phyloP scores from a whole-genome alignment of 805 yeast genomes.

The Lachancea nothofagi region DNA sequence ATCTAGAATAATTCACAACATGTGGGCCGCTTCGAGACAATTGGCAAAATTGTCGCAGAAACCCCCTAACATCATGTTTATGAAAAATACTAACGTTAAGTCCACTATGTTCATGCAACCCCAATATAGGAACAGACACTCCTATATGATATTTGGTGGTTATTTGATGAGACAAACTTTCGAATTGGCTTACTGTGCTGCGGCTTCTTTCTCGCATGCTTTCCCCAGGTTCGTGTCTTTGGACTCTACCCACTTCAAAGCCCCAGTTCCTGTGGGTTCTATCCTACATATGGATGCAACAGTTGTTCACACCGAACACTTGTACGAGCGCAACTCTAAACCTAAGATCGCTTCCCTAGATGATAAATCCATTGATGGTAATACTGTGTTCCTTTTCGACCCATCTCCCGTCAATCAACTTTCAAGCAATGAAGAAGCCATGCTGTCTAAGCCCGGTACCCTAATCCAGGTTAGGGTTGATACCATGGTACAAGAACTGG shows the following conservation, averaged over 20 bases:
- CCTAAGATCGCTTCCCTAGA: conserved; percentile 26
- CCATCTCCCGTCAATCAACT: conserved; percentile 55
- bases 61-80: conserved; percentile 52
- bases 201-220: conserved; percentile 81
- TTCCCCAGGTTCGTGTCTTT: conserved; percentile 85
- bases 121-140: conserved; percentile 90
- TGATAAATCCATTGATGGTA: conserved; percentile 22
- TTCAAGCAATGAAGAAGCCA: conserved; percentile 46
- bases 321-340: conserved; percentile 38
- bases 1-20: conserved; percentile 63
- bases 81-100: conserved; percentile 65
- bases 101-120: conserved; percentile 93
- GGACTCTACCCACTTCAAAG: conserved; percentile 85
- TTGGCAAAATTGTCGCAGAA: conserved; percentile 31
- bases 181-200: conserved; percentile 88
- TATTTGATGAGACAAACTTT: conserved; percentile 87
- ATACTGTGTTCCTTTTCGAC: conserved; percentile 41
- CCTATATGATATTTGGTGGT: conserved; percentile 94
- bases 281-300: conserved; percentile 78
- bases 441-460: conserved; percentile 74
- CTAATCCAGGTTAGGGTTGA: conserved; percentile 86
- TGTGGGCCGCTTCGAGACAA: conserved; percentile 56
- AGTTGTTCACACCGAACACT: conserved; percentile 81
- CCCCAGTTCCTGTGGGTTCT: conserved; percentile 94
- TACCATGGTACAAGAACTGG: conserved; percentile 67